Base-by-base conservation (phyloP, 2,329 filamentous ascomycete genomes). In the Curvularia lunata region DNA sequence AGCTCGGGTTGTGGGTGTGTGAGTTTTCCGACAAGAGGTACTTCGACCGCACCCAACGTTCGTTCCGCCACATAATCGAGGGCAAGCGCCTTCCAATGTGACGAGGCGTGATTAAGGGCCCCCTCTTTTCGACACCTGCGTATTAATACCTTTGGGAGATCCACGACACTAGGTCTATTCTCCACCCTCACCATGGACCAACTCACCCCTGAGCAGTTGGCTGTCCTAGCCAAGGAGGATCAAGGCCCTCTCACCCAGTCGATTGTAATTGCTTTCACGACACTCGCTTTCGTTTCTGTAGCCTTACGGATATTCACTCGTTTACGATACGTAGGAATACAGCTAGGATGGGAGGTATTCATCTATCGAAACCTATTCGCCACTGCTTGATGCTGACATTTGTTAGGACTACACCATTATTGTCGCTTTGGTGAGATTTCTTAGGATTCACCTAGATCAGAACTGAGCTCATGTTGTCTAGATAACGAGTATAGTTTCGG, bases 251-350 rank as follows among this genome's bases (percentile, higher is more conserved):
- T 62, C 10, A 58, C 57, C 27, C 60, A 59, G 27, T 56, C 53
- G 1, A 60, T 71, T 5, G 54, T 67, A 9, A 51, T 65, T 38
- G 23, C 60, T 8, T 72, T 71, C 49, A 68, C 69, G 1, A 28
- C 54, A 13, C 37, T 71, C 4, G 45, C 69, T 2, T 61, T 66
- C 19, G 37, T 70, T 4, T 66, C 55, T 12, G 64, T 72, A 4
- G 49, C 46, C 21, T 58, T 71, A 10, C 68, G 70, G 13, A 43
- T 69, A 23, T 68, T 59, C 43, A 63, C 65, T 4, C 61, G 69
- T n/a, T 21, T 70, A 16, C 66, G 34, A 45, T 62, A 59, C 13
- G 16, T 56, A 13, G 48, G 38, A 19, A 16, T 59, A 34, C 52
- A 53, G n/a, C 52, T 66, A 5, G 66, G 66, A 19, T 61, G 63